Evolutionary conservation across 2,329 filamentous ascomycete species (phyloP).

Genomic region (Macroventuria anomochaeta): DNA sequence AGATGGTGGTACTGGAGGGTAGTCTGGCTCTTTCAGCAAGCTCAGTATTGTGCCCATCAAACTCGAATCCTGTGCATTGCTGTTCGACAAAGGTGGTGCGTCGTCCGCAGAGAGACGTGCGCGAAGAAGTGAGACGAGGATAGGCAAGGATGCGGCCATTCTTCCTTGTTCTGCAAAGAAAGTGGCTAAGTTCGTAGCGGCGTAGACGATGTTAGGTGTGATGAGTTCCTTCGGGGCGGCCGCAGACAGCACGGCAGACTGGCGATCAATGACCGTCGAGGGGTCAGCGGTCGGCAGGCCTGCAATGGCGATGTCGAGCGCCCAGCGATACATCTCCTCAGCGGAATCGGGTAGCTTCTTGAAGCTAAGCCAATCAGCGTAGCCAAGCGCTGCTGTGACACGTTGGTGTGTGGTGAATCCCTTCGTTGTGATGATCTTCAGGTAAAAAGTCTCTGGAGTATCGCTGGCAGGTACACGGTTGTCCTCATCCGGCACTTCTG

Average conservation of each 20-base stretch:
- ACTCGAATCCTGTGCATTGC: conserved; percentile 31
- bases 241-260: conserved; percentile 67
- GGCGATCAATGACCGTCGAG: conserved; percentile 62
- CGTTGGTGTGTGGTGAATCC: conserved; percentile 82
- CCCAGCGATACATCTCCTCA: conserved; percentile 75
- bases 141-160: conserved; percentile 74
- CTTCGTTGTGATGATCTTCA: conserved; percentile 78
- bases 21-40: conserved; percentile 61
- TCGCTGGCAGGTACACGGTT: conserved; percentile 72
- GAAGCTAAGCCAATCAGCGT: conserved; percentile 84
- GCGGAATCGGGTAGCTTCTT: conserved; percentile 71
- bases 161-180: conserved; percentile 76
- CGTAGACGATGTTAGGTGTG: conserved; percentile 75
- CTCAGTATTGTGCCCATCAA: conserved; percentile 37
- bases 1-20: conserved; percentile 73
- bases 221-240: conserved; percentile 58
- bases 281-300: conserved; percentile 55
- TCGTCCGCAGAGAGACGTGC: conserved; percentile 69
- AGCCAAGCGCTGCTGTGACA: conserved; percentile 80
- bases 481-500: conserved; percentile 73
- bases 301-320: conserved; percentile 73
- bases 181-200: conserved; percentile 78
- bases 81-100: conserved; percentile 39
- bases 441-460: conserved; percentile 77
- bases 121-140: conserved; percentile 83